phyloP scores from a whole-genome alignment of 345 rosid genomes.

The Linum usitatissimum region DNA sequence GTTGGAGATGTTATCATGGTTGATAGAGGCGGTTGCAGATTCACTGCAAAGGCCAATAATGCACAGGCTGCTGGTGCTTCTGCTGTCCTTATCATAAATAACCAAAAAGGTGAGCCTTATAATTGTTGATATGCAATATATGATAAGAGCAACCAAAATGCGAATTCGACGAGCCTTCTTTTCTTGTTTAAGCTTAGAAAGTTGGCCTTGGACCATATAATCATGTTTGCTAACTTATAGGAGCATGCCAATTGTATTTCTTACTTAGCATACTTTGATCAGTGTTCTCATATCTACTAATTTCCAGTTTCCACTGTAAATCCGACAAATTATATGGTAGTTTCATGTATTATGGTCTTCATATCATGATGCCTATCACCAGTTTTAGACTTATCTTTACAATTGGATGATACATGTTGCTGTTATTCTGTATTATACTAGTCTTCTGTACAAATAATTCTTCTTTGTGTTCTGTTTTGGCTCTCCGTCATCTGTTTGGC shows the following conservation, averaged over 20 bases:
- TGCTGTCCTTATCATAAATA: conserved; percentile 82
- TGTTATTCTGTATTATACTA: not conserved
- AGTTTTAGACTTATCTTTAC: too few relatives aligned
- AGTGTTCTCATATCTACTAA: too few relatives aligned
- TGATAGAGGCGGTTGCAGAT: conserved; percentile 79
- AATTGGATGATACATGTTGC: not conserved
- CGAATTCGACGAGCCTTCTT: not conserved
- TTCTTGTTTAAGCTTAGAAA: not conserved
- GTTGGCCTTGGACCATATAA: not conserved
- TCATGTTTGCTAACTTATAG: not conserved
- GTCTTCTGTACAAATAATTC: too few relatives aligned
- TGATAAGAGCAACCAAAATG: not conserved
- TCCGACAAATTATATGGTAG: too few relatives aligned
- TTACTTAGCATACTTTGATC: too few relatives aligned
- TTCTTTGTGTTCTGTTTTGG: not conserved
- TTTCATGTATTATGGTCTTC: too few relatives aligned
- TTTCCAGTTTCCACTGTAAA: too few relatives aligned
- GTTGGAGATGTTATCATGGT: conserved; percentile 75
- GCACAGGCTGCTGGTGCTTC: conserved; percentile 92
- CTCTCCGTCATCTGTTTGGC: not conserved
- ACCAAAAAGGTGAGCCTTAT: conserved; percentile 55
- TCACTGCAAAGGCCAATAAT: conserved; percentile 76
- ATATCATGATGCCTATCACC: too few relatives aligned
- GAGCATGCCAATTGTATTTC: too few relatives aligned
- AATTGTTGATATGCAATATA: conserved; percentile 6